phyloP scores from a whole-genome alignment of 2,329 filamentous ascomycete species.

The Raffaelea ambrosiae region DNA sequence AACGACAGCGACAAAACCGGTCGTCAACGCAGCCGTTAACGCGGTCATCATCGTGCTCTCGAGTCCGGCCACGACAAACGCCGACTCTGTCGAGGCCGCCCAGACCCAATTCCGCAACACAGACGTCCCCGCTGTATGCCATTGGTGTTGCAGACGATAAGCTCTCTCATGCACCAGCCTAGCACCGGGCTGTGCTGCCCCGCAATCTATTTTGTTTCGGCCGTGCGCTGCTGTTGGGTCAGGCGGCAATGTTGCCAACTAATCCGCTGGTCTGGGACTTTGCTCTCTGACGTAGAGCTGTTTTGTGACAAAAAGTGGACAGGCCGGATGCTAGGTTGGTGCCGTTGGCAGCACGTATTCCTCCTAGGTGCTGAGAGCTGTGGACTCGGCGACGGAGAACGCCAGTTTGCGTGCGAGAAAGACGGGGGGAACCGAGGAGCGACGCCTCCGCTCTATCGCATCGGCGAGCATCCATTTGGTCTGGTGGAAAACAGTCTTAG shows the following conservation, averaged over 20 bases:
- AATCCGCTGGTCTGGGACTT: not conserved
- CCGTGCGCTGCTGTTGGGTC: too few species aligned
- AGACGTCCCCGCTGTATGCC: constrained; percentile 15
- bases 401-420: not conserved
- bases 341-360: not conserved
- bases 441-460: too few species aligned
- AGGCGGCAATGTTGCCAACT: too few species aligned
- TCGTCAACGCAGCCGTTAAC: too few species aligned
- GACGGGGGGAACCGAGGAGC: too few species aligned
- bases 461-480: too few species aligned
- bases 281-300: not conserved
- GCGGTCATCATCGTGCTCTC: too few species aligned
- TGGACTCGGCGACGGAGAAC: not conserved
- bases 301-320: not conserved
- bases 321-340: not conserved
- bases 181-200: too few species aligned
- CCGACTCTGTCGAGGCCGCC: constrained; percentile 17
- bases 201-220: too few species aligned
- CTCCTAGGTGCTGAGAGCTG: not conserved
- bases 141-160: constrained; percentile 6
- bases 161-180: too few species aligned
- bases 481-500: too few species aligned
- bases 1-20: too few species aligned
- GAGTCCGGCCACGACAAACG: constrained; percentile 16
- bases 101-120: constrained; percentile 17